These are phyloP conservation scores for Agaricales sp. DNA, from an alignment of 1,284 basidiomycete genomes.

Conservation along the genomic window DNA sequence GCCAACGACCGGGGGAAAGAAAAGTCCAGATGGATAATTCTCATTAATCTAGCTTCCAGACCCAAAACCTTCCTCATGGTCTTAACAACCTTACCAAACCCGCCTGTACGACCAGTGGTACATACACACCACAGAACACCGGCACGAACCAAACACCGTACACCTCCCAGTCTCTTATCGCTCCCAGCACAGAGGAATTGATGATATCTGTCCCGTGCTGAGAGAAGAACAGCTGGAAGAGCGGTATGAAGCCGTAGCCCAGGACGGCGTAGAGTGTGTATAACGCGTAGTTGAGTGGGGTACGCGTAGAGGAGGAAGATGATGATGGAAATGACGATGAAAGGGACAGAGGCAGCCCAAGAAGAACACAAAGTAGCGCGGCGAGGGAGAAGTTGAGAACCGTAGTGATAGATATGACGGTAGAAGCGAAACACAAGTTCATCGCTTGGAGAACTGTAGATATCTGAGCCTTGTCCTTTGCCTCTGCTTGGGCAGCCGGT, in stretches of 20 bases:
- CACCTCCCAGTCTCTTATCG: constrained; percentile 63
- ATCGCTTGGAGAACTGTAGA: constrained; percentile 54
- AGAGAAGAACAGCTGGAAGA: constrained; percentile 46
- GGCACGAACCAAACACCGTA: constrained; percentile 69
- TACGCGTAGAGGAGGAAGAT: constrained; percentile 16
- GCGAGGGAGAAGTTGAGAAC: constrained; percentile 89
- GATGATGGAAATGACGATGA: constrained; percentile 22
- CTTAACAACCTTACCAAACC: constrained; percentile 45
- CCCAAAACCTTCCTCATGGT: no score
- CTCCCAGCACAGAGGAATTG: constrained; percentile 30
- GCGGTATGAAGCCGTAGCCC: constrained; percentile 16
- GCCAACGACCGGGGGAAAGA: no score
- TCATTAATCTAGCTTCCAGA: no score
- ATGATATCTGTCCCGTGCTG: constrained; percentile 4
- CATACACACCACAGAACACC: constrained; percentile 62
- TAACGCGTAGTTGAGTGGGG: constrained; percentile 13
- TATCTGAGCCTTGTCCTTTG: no score
- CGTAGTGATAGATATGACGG: constrained; percentile 74
- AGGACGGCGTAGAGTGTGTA: constrained; percentile 35
- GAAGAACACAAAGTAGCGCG: constrained; percentile 49
- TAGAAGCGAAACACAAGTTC: constrained; percentile 70
- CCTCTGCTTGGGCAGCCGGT: no score
- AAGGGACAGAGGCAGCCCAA: constrained; percentile 51
- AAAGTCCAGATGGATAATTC: no score
- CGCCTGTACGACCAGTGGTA: constrained; percentile 60